Evolutionary conservation across 495 filamentous ascomycete genomes (phyloP), one percentile per base, ranked within the genome.

Genomic region (Xylaria acuta): DNA sequence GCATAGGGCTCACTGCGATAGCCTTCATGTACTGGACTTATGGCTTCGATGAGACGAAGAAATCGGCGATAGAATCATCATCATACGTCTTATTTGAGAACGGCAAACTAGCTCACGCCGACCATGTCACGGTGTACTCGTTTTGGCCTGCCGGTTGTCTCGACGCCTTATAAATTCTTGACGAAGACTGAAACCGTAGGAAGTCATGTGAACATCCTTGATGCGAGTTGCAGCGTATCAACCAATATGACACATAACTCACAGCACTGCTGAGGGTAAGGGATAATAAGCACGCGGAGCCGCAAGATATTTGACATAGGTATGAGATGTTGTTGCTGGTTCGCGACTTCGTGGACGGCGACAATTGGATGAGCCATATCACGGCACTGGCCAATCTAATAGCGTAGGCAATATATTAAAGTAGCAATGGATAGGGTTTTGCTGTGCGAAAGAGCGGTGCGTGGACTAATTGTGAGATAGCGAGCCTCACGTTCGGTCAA

Each of bases 401-500:
- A 25, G n/a, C 64, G 6, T 25, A 20, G 4, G 36, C n/a, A 40
- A 43, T 49, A 30, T 54, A 43, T 20, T 14, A 56, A 56, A 12
- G 47, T 54, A 56, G 32, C n/a, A 25, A 20, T 56, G 38, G 47
- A 67, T 56, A 51, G 6, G 32, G 45, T 27, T 22, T 22, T 34
- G 11, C 20, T n/a, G 43, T 20, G 12, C 32, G n/a, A 43, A 67
- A 67, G 22, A 66, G 45, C 45, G 64, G 64, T 66, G 32, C 30
- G 32, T 16, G 14, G 25, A 66, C 45, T 25, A 38, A 1, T 27
- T 20, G 36, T 30, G 49, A 67, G 64, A 41, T 67, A 32, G 20
- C n/a, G 49, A 67, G 65, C 51, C 49, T 67, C 34, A 27, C 43
- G 45, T 53, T 67, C 32, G 64, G 47, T 53, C 40, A 65, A 65